These are phyloP conservation scores for Murraya paniculata DNA, from an alignment of 345 rosid species.

Conservation along the genomic window DNA sequence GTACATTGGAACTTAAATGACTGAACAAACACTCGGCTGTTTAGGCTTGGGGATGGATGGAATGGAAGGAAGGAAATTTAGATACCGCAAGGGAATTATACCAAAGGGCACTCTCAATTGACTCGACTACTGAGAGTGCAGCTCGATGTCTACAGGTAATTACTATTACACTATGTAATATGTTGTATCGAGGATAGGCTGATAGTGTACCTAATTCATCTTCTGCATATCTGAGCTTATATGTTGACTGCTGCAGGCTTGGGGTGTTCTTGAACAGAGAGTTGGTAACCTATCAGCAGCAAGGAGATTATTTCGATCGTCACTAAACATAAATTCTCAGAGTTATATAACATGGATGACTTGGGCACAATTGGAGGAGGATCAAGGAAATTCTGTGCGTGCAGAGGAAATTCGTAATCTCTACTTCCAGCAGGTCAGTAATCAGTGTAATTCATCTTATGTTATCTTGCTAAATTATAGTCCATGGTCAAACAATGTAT, in stretches of 20 bases:
- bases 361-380: conserved; percentile 95
- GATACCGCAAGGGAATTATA: conserved; percentile 75
- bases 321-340: conserved; percentile 76
- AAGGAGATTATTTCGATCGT: conserved; percentile 83
- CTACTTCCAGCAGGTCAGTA: conserved; percentile 89
- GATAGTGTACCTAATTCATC: neutral
- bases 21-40: conserved; percentile 21
- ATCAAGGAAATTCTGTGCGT: conserved; percentile 82
- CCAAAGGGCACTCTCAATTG: conserved; percentile 72
- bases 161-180: neutral
- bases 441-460: neutral
- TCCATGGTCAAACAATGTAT: neutral
- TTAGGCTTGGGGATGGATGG: conserved; percentile 99
- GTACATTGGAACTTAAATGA: neutral
- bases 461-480: neutral
- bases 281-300: conserved; percentile 83
- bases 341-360: conserved; percentile 98
- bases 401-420: conserved; percentile 95
- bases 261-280: conserved; percentile 97
- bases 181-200: neutral
- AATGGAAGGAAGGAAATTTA: conserved; percentile 95
- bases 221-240: neutral
- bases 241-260: conserved; percentile 49
- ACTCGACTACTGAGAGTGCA: conserved; percentile 78
- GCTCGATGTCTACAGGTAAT: conserved; percentile 89